Conservation (phyloP, 2,329 filamentous ascomycete genomes). For the Helotiales sp. region DNA sequence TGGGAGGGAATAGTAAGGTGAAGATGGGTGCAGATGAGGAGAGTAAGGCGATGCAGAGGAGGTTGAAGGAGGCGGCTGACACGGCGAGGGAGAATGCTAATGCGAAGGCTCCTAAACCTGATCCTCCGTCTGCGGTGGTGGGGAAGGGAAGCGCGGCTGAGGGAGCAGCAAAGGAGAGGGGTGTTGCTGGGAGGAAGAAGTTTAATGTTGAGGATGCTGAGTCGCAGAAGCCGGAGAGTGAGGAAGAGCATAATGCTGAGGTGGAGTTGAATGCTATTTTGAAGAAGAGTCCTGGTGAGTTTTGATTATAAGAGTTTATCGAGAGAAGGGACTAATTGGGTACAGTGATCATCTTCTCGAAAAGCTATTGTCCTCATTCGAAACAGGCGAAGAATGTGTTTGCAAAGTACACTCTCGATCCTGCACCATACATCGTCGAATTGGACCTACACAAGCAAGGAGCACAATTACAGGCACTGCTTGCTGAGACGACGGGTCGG, state of each 20-base stretch:
- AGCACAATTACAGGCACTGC: conserved; percentile 65
- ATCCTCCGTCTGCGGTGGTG: conserved; percentile 56
- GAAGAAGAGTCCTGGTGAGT: conserved; percentile 79
- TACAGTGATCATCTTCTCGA: conserved; percentile 94
- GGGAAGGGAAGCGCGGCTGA: conserved; percentile 39
- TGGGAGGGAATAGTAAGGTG: background rate
- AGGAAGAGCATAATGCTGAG: conserved; percentile 65
- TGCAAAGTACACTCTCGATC: conserved; percentile 79
- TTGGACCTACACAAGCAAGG: conserved; percentile 82
- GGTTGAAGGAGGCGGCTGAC: conserved; percentile 68
- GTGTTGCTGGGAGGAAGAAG: conserved; percentile 54
- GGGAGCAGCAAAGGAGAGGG: conserved; percentile 33
- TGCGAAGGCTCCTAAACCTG: conserved; percentile 62
- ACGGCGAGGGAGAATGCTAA: conserved; percentile 69
- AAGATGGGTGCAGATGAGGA: conserved; percentile 50
- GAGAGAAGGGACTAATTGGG: background rate
- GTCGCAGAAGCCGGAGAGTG: conserved; percentile 45
- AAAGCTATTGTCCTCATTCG: conserved; percentile 87
- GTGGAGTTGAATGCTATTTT: conserved; percentile 75
- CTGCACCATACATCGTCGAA: conserved; percentile 84
- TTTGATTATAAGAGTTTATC: background rate
- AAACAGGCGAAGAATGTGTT: conserved; percentile 82
- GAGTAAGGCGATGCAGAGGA: conserved; percentile 56
- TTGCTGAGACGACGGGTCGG: conserved; percentile 74
- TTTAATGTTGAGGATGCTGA: conserved; percentile 26